Conservation (phyloP, 495 filamentous ascomycete genomes). For the Aspergillus conjunctus region DNA sequence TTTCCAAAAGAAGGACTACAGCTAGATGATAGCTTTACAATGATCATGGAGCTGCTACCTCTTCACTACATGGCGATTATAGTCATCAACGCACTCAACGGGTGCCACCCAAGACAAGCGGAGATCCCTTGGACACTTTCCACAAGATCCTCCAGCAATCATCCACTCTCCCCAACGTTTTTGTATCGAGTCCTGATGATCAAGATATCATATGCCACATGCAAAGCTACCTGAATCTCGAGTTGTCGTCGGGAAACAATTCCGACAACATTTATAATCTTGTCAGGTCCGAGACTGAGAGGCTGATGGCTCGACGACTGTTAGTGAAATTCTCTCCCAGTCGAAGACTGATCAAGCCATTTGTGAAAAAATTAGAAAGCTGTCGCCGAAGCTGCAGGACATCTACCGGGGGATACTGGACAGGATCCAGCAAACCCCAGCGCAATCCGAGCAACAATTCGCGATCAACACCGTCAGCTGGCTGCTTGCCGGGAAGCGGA, state of each 20-base stretch:
- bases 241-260: background rate
- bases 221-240: background rate
- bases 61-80: background rate
- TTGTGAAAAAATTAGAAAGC: background rate
- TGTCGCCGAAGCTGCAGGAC: background rate
- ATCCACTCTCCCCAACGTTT: background rate
- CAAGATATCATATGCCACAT: background rate
- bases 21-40: background rate
- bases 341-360: slow-evolving; percentile 5
- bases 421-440: background rate
- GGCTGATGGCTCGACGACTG: background rate
- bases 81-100: background rate
- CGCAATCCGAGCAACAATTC: background rate
- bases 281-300: background rate
- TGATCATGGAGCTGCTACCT: background rate
- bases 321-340: background rate
- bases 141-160: background rate
- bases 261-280: background rate
- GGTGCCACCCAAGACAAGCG: background rate
- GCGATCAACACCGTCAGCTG: background rate
- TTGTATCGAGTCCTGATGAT: background rate
- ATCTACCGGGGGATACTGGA: background rate
- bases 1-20: background rate
- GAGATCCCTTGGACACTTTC: background rate
- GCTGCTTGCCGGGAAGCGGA: background rate